Base-by-base conservation (phyloP, 75 land plant species). In the Gnetum montanum region DNA sequence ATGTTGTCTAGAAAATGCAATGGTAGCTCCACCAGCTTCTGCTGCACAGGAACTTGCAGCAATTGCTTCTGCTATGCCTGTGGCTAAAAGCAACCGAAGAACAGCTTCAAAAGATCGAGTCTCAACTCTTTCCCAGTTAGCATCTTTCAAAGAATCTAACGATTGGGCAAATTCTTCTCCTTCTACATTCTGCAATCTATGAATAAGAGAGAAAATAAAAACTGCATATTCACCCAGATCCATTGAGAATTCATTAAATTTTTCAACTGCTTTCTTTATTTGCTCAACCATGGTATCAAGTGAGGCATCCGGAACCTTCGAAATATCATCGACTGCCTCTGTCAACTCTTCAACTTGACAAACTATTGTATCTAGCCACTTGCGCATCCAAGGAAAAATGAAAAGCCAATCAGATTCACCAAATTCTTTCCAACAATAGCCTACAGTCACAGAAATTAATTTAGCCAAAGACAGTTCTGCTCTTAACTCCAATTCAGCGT, bases 341-440 rank as follows among this genome's bases (percentile, higher is more conserved):
- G 71, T 62, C 46, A 69, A 31, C 59, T 85, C 85, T 49, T 85
- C 84, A 75, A 85, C 63, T 18, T 66, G 40, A 3, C 83, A 57
- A 48, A 93, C 90, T 34, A 68, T 76, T 40, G 75, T 59, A 43
- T 79, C 77, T 34, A 82, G 77, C 95, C 95, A 82, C 26, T 59
- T 56, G 35, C 77, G 71, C 58, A 77, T 47, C 25, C 70, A 70
- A 28, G 24, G 43, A 15, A 85, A 36, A 3, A 82, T 63, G 75
- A 77, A 85, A 25, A 50, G 56, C 98, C 95, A 93, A 41, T 88
- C 98, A 23, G 85, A 79, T 29, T 81, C 90, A 43, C 60, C 46
- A 60, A 93, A 82, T 20, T 72, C 80, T 46, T 64, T 60, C 95
- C 86, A 93, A 64, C 96, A 93, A 76, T 88, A 89, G 4, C 68